These are phyloP conservation scores for Penstemon davidsonii DNA, from an alignment of 257 asterid species.

Conservation along the genomic window DNA sequence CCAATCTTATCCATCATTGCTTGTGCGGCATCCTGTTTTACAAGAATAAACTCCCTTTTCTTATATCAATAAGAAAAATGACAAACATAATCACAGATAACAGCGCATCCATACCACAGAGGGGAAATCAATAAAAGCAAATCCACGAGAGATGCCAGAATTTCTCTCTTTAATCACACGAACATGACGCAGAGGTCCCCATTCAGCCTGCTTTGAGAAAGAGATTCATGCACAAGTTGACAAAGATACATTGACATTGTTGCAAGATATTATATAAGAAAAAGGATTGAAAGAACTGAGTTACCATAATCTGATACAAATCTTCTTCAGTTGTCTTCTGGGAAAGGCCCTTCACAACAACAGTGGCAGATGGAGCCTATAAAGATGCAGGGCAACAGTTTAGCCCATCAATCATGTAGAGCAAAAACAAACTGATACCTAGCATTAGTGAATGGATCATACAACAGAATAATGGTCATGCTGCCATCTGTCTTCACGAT, in stretches of 20 bases:
- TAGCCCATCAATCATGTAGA: conserved; percentile 25
- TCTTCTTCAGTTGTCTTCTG: conserved; percentile 96
- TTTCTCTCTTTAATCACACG: conserved; percentile 94
- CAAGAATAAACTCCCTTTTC: conserved; percentile 21
- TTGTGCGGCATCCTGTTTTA: conserved; percentile 78
- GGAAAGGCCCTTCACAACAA: conserved; percentile 95
- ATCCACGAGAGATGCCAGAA: conserved; percentile 95
- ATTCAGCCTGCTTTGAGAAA: conserved; percentile 65
- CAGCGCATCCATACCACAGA: conserved; percentile 65
- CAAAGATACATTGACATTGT: not conserved
- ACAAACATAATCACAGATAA: conserved; percentile 13
- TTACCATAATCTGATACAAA: conserved; percentile 89
- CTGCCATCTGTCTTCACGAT: conserved; percentile 70
- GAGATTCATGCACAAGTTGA: conserved; percentile 17
- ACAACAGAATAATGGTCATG: conserved; percentile 71
- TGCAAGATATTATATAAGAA: conserved; percentile 22
- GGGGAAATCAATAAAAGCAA: conserved; percentile 96
- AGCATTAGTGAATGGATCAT: conserved; percentile 28
- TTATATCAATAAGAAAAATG: conserved; percentile 16
- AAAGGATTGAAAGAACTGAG: conserved; percentile 15
- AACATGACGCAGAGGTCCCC: conserved; percentile 98
- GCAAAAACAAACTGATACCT: conserved; percentile 17
- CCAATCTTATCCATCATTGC: conserved; percentile 92
- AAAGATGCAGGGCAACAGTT: conserved; percentile 28
- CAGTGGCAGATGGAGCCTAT: conserved; percentile 94